Evolutionary conservation across 305 asterid species (phyloP), one percentile per base, ranked within the genome.

Genomic region (Vinca major): DNA sequence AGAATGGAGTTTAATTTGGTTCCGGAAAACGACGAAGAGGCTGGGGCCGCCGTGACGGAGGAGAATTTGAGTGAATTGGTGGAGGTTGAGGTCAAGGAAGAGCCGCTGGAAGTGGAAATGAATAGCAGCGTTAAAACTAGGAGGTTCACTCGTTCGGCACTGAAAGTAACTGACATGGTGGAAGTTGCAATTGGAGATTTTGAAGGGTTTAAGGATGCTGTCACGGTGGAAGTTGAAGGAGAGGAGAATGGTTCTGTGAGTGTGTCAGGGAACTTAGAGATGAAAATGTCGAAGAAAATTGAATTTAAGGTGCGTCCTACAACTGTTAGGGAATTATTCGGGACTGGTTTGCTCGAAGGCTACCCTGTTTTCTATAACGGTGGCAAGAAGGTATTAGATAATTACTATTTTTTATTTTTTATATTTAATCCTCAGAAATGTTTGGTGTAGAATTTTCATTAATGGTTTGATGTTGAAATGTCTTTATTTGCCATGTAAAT

Each of bases 301-400:
- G 83, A 70, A 39, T 58, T 86, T 13, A 83, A 75, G 56, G 90
- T 85, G 72, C 85, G 88, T 72, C 96, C 96, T 37, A 75, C 87
- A 5, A 93, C 97, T 20, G 99, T 93, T 47, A 81, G 85, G 60
- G 97, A 93, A 84, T 96, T 93, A 67, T 88, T 93, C n/a, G 90
- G 82, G 83, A 93, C 99, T 12, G 99, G 97, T 37, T 80, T 88
- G 73, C 83, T 93, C 12, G 99, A 93, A 82, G 99, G 96, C 55
- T 91, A 93, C 77, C 96, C 96, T 7, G 97, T 93, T 82, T 86
- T 93, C 82, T 93, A 93, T 84, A 91, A 93, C 74, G 99, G 92
- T 60, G 99, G 97, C 74, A 87, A 89, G 77, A 88, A 87, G 93
- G 97, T 93, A 76, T 11, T 33, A 36, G 41, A 41, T 41, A 60